Base-by-base conservation (phyloP, 148 eudicot genomes). In the Persicaria tinctoria region DNA sequence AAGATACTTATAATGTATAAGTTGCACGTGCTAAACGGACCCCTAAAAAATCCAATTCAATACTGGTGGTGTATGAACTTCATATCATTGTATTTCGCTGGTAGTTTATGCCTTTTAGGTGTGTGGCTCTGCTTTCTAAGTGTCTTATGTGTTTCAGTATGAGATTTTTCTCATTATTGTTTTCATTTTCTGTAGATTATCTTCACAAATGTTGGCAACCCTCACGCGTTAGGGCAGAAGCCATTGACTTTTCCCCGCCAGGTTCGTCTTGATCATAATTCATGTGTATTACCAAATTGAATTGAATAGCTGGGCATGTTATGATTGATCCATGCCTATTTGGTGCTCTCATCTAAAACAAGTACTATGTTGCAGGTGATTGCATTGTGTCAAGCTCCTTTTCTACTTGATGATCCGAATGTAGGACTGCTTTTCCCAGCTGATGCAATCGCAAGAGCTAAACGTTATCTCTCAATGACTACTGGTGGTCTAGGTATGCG, bases 321-420 rank as follows among this genome's bases (percentile, higher is more conserved):
- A 6, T 38, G 17, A 63, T 20, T 66, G 48, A 41, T 13, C 44
- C 70, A 38, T 66, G 48, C 48, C 70, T 44, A 66, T 66, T 47
- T 66, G 47, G 70, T 45, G 13, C 6, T 54, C 17, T 54, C 57
- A 2, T 69, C 46, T 50, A 57, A 69, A 51, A 17, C 12, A 70
- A 77, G 68, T 76, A 48, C 46, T 46, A 64, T 72, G 51, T 82
- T 81, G 70, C 88, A 95, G 99, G 99, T 95, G 79, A 74, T 95
- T 78, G 99, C 99, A 74, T 86, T 95, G 74, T 95, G 99, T 83
- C 99, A 95, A 88, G 97, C 99, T 81, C 99, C 99, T 63, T 95
- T 92, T 83, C 84, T 95, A 50, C 94, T 95, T 70, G 99, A 92
- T 83, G 99, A 95, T 84, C 97, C 97, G 18, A 95, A 95, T 86